Evolutionary conservation across 2,329 filamentous ascomycete species (phyloP).

Genomic region (Fusarium veterinarium): DNA sequence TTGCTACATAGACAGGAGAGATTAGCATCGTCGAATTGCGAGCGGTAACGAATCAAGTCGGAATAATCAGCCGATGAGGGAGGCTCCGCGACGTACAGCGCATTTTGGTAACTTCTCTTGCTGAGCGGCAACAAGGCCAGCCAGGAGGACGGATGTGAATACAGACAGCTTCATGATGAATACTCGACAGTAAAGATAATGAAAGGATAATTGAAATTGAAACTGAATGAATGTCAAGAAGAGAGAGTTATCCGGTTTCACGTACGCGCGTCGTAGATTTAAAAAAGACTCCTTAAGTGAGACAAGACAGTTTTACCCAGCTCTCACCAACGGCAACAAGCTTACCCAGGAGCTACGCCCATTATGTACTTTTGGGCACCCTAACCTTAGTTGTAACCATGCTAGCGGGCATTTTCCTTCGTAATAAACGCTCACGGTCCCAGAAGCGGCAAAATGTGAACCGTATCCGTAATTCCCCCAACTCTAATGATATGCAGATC

Average conservation of each 20-base stretch:
- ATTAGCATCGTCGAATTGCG: slow-evolving; percentile 9
- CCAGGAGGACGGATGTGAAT: slow-evolving; percentile 46
- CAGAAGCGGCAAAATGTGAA: background rate
- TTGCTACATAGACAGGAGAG: slow-evolving; percentile 38
- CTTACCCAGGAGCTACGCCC: slow-evolving; percentile 5
- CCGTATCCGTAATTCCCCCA: slow-evolving; percentile 8
- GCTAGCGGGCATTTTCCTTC: slow-evolving; percentile 3
- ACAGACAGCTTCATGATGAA: slow-evolving; percentile 52
- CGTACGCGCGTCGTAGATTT: slow-evolving; percentile 12
- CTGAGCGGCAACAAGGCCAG: slow-evolving; percentile 51
- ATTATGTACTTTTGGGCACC: slow-evolving; percentile 1
- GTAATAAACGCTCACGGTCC: slow-evolving; percentile 2
- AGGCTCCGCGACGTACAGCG: slow-evolving; percentile 50
- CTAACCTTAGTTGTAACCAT: slow-evolving; percentile 1
- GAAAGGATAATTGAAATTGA: background rate
- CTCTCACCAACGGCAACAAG: background rate
- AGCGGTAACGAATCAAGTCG: background rate
- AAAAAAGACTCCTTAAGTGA: slow-evolving; percentile 9
- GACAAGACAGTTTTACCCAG: slow-evolving; percentile 5
- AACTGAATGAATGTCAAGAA: background rate
- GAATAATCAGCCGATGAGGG: background rate
- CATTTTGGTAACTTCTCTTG: slow-evolving; percentile 50
- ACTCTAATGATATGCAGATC: slow-evolving; percentile 9
- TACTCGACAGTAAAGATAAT: background rate
- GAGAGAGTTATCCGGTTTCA: background rate